Evolutionary conservation across 106 monocot genomes (phyloP), one percentile per base, ranked within the genome.

Genomic region (Dactylorhiza incarnata): DNA sequence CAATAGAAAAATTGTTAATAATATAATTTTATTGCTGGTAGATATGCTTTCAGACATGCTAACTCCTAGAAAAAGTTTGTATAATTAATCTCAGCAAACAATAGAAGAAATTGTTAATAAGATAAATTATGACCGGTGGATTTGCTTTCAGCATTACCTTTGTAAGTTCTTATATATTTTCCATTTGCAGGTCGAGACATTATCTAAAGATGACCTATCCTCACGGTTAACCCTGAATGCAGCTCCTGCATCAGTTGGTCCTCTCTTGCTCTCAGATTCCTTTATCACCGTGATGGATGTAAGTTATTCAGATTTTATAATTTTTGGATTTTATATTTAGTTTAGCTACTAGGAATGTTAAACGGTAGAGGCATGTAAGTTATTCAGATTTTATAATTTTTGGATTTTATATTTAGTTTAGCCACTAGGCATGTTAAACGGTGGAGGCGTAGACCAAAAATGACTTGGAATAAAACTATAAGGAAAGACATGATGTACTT

Each of bases 201-300:
- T 97, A 76, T 87, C 87, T 73, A 89, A 89, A 43, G 94, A 97
- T 46, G 94, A 94, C 75, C 52, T 97, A 46, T 85, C 97, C 9
- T 93, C 97, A 80, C 86, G 93, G 76, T 86, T 97, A 82, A 85
- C 82, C 14, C 83, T 94, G 77, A 94, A 89, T 83, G 82, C 81
- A 5, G 83, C 82, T 84, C 82, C 82, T 73, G 86, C 81, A 74
- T 80, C 89, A 62, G 91, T 97, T 83, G 97, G 94, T 51, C 72
- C 94, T 45, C 86, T 97, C 4, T 69, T 88, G 53, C 84, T 97
- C 44, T 81, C 91, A 61, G 97, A 97, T 89, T 86, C 97, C 69
- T 76, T 78, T 53, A 87, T 97, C 82, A 97, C 97, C 45, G 85
- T 97, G 72, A 97, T 97, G 97, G 97, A 97, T 86, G 97, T 97